Evolutionary conservation across 2,329 filamentous ascomycete species (phyloP).

Genomic region (Talaromyces sp.): DNA sequence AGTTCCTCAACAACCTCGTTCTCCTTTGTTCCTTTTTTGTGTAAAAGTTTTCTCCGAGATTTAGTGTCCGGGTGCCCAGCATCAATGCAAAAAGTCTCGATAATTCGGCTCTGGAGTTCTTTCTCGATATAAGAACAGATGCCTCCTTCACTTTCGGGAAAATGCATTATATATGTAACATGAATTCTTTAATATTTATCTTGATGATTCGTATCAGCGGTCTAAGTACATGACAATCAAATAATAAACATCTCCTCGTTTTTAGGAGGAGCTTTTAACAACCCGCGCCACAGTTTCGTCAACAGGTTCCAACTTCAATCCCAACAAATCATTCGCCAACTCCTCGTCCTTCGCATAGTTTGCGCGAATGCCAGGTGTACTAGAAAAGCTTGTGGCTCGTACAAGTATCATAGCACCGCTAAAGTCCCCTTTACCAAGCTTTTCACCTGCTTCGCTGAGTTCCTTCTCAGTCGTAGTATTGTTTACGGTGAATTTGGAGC

Average conservation of each 20-base stretch:
- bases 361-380: constrained; percentile 20
- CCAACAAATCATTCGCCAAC: constrained; percentile 24
- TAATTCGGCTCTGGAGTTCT: not conserved
- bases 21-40: not conserved
- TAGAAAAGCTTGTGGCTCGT: constrained; percentile 23
- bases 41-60: not conserved
- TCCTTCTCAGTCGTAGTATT: constrained; percentile 30
- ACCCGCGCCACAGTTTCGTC: constrained; percentile 21
- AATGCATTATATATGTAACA: not conserved
- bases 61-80: not conserved
- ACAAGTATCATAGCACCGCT: constrained; percentile 25
- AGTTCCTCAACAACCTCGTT: not conserved
- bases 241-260: not conserved
- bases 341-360: constrained; percentile 25
- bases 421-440: constrained; percentile 24
- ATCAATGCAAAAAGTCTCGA: not conserved
- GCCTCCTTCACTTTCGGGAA: not conserved
- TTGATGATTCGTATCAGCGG: not conserved
- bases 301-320: constrained; percentile 22
- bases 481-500: constrained; percentile 51
- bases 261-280: not conserved
- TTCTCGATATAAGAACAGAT: not conserved
- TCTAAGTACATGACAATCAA: not conserved
- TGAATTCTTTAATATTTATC: not conserved
- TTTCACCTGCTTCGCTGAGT: constrained; percentile 19